phyloP scores from a whole-genome alignment of 768 basidiomycete genomes.

The Nidularia pulvinata region DNA sequence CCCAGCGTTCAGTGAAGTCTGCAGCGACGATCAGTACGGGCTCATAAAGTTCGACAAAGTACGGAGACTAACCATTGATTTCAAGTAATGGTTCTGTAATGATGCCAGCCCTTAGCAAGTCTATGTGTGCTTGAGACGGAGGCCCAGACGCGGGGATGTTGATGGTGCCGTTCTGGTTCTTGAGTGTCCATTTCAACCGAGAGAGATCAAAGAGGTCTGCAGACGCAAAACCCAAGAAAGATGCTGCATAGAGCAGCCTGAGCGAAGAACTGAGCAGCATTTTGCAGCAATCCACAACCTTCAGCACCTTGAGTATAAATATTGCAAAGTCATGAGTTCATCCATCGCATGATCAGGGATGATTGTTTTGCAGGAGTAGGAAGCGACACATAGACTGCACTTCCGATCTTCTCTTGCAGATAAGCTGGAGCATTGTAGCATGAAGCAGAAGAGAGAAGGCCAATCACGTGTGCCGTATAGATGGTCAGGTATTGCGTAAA shows the following conservation, averaged over 20 bases:
- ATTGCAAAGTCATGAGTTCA: too few species aligned
- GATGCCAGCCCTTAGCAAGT: slow-evolving; percentile 48
- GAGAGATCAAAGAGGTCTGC: slow-evolving; percentile 35
- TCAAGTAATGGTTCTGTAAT: slow-evolving; percentile 54
- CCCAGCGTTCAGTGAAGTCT: slow-evolving; percentile 59
- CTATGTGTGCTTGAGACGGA: slow-evolving; percentile 54
- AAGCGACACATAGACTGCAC: too few species aligned
- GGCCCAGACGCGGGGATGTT: slow-evolving; percentile 50
- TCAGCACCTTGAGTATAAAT: too few species aligned
- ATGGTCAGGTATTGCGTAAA: too few species aligned
- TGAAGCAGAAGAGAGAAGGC: too few species aligned
- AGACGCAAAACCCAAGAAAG: background rate
- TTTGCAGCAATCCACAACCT: background rate
- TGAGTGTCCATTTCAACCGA: slow-evolving; percentile 48
- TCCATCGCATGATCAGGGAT: too few species aligned
- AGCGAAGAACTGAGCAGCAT: background rate
- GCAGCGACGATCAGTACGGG: background rate
- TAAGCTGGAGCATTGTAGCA: too few species aligned
- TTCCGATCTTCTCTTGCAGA: too few species aligned
- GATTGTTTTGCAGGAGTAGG: too few species aligned
- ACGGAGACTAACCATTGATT: slow-evolving; percentile 42
- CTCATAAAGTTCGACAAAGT: background rate
- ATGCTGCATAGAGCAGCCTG: background rate
- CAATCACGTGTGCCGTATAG: too few species aligned
- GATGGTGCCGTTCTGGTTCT: slow-evolving; percentile 52